Evolutionary conservation across 306 rosid genomes (phyloP).

Genomic region (Astragalus membranaceus): DNA sequence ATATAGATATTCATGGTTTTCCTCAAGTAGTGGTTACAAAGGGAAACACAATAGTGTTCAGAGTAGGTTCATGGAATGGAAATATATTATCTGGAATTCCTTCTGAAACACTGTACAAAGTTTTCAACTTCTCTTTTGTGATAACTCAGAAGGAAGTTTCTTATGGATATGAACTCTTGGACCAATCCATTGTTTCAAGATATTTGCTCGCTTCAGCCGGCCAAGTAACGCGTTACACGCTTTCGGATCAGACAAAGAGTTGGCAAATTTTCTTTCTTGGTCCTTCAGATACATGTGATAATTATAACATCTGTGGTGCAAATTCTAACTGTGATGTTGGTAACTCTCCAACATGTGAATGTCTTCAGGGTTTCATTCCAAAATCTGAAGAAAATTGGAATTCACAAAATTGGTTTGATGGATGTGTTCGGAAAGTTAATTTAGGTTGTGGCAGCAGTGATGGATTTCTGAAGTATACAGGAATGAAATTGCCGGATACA

Average conservation of each 20-base stretch:
- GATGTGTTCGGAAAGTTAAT: conserved; percentile 19
- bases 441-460: conserved; percentile 16
- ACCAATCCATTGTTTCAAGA: conserved; percentile 8
- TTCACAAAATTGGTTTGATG: conserved; percentile 18
- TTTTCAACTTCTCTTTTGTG: conserved; percentile 13
- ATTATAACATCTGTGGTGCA: conserved; percentile 24
- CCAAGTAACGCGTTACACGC: not conserved
- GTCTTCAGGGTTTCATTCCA: conserved; percentile 28
- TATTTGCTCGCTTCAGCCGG: not conserved
- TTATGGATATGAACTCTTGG: conserved; percentile 17
- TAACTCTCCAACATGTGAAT: conserved; percentile 6
- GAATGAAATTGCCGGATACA: conserved; percentile 20
- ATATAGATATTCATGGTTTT: conserved; percentile 22
- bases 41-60: not conserved
- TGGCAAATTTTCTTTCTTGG: conserved; percentile 4
- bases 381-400: conserved; percentile 19
- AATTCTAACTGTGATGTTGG: conserved; percentile 13
- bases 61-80: conserved; percentile 34
- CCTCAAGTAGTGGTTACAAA: conserved; percentile 18
- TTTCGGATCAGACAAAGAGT: not conserved
- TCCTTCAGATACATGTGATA: conserved; percentile 17
- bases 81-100: conserved; percentile 11
- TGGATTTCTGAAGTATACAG: not conserved
- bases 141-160: conserved; percentile 19
- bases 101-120: not conserved